Evolutionary conservation across 305 asterid genomes (phyloP).

Genomic region (Solanum aculeatissimum): DNA sequence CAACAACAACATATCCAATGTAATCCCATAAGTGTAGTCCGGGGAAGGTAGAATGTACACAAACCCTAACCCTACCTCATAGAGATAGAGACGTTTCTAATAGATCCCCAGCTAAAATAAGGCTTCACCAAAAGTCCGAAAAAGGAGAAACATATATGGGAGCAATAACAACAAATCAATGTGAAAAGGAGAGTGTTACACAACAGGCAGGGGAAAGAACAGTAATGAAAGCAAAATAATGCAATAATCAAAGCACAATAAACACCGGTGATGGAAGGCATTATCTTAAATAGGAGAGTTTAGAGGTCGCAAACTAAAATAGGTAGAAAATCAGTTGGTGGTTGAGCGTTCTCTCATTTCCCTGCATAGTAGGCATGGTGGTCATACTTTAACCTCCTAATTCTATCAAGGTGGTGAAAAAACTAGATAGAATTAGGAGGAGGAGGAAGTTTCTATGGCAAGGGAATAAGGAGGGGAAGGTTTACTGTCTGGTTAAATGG

Average conservation of each 20-base stretch:
- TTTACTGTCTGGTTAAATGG: no score
- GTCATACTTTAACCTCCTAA: no score
- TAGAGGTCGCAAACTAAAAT: no score
- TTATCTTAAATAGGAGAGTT: no score
- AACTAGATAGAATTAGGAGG: no score
- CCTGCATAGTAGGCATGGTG: no score
- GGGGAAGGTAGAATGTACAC: background rate
- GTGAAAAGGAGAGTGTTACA: background rate
- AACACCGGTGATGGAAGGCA: background rate
- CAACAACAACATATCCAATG: background rate
- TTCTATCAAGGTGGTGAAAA: no score
- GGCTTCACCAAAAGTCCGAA: background rate
- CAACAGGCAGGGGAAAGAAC: background rate
- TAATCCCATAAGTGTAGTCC: background rate
- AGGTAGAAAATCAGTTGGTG: no score
- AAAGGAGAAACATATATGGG: background rate
- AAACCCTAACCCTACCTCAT: background rate
- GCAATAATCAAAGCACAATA: background rate
- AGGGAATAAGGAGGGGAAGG: no score
- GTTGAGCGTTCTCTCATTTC: no score
- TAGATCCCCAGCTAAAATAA: background rate
- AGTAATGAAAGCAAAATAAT: background rate
- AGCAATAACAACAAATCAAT: background rate
- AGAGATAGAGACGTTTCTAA: background rate
- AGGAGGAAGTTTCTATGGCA: no score